These are phyloP conservation scores for Fusarium veterinarium DNA, from an alignment of 2,329 filamentous ascomycete genomes.

Conservation along the genomic window DNA sequence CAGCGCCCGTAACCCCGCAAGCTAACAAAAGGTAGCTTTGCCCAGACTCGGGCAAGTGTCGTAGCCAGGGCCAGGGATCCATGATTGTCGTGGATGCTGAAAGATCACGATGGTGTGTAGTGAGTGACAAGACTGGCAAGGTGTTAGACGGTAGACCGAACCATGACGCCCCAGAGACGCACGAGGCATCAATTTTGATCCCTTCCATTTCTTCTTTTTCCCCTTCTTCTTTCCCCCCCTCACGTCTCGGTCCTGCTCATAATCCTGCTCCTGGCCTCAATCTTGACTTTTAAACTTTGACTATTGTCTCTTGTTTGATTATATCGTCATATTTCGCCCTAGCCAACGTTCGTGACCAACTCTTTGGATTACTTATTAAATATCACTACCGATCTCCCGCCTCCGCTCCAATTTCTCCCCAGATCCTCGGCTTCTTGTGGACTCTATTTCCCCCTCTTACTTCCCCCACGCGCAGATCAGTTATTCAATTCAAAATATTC, in stretches of 20 bases:
- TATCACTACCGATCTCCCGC: slow-evolving; percentile 24
- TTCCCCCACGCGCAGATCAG: slow-evolving; percentile 37
- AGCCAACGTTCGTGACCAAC: background rate
- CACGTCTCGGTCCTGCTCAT: background rate
- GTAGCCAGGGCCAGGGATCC: slow-evolving; percentile 40
- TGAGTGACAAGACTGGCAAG: slow-evolving; percentile 23
- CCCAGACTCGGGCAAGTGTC: slow-evolving; percentile 37
- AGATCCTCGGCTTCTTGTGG: slow-evolving; percentile 32
- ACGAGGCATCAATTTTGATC: slow-evolving; percentile 41
- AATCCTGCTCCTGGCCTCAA: slow-evolving; percentile 2
- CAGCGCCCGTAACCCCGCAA: slow-evolving; percentile 44
- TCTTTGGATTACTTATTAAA: slow-evolving; percentile 2
- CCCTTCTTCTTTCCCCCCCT: slow-evolving; percentile 26
- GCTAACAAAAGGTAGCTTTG: slow-evolving; percentile 33
- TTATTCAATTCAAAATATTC: slow-evolving; percentile 15
- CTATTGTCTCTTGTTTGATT: slow-evolving; percentile 5
- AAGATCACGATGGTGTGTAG: slow-evolving; percentile 47
- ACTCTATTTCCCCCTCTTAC: slow-evolving; percentile 22
- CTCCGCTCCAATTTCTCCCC: slow-evolving; percentile 28
- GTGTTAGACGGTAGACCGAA: slow-evolving; percentile 41
- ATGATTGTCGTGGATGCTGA: slow-evolving; percentile 37
- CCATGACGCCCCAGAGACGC: slow-evolving; percentile 44
- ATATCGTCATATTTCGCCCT: slow-evolving; percentile 16
- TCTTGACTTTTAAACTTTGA: slow-evolving; percentile 9
- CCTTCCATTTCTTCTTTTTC: slow-evolving; percentile 33